Conservation (phyloP, 371 early-diverging fungal genomes). For the Coemansia sp. region DNA sequence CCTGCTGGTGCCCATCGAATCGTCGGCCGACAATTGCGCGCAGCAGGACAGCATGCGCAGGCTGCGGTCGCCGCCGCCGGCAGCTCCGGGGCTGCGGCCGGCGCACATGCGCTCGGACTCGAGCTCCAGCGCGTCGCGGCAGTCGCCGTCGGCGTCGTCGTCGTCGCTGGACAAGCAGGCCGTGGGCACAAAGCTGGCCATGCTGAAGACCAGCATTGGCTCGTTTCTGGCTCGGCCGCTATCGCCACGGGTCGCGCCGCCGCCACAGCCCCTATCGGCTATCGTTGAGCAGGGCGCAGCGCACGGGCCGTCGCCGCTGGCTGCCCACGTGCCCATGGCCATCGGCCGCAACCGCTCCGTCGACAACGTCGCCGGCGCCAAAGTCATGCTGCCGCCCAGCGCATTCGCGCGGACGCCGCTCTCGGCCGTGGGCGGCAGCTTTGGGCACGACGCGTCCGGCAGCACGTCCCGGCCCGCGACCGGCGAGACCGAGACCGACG, state of each 20-base stretch:
- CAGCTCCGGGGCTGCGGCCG: not conserved
- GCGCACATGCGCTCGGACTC: conserved; percentile 13
- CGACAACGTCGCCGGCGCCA: not conserved
- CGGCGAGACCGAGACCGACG: conserved; percentile 22
- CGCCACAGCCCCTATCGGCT: not conserved
- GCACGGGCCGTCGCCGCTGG: not conserved
- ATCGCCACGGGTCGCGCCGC: conserved; percentile 5
- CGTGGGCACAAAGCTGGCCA: conserved; percentile 7
- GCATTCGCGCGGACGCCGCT: conserved; percentile 1
- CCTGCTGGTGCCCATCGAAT: conserved; percentile 16
- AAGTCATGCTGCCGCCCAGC: not conserved
- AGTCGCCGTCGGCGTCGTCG: not conserved
- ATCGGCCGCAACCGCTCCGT: not conserved
- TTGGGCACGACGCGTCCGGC: not conserved
- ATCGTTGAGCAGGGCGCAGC: no score
- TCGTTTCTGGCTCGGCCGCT: conserved; percentile 29
- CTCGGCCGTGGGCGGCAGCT: not conserved
- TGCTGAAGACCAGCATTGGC: conserved; percentile 38
- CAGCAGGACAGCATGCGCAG: conserved; percentile 5
- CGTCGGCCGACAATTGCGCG: not conserved
- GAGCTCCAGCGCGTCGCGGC: conserved; percentile 2
- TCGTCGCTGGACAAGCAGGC: conserved; percentile 1
- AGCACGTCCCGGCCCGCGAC: not conserved
- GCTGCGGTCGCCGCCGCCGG: conserved; percentile 7
- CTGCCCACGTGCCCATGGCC: not conserved